Evolutionary conservation across 495 filamentous ascomycete genomes (phyloP).

Genomic region (Podospora pseudocomata): DNA sequence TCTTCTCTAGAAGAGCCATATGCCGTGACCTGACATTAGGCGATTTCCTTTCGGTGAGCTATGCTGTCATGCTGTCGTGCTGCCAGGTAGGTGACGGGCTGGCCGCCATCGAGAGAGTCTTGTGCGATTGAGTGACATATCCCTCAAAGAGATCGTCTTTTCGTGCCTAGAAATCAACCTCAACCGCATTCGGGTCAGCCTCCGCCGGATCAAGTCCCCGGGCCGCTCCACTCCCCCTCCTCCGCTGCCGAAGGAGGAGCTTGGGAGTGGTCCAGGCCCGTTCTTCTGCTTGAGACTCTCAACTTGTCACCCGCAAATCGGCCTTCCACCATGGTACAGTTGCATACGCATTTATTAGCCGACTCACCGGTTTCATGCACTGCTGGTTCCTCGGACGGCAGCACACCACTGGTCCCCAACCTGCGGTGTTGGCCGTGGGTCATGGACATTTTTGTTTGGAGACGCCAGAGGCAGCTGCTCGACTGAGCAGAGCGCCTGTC

Average conservation of each 20-base stretch:
- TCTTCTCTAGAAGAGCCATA: neutral
- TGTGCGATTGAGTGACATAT: neutral
- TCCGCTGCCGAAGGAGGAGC: constrained; percentile 21
- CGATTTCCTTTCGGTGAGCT: neutral
- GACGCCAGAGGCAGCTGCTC: neutral
- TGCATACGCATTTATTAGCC: constrained; percentile 27
- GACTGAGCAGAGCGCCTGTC: neutral
- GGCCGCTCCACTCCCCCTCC: constrained; percentile 21
- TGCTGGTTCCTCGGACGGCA: constrained; percentile 24
- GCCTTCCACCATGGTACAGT: constrained; percentile 14
- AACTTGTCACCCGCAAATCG: constrained; percentile 3
- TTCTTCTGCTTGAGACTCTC: constrained; percentile 12
- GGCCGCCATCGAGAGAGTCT: neutral
- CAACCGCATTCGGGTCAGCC: constrained; percentile 12
- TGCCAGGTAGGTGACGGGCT: neutral
- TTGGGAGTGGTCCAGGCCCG: constrained; percentile 8
- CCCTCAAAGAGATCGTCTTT: neutral
- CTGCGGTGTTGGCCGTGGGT: neutral
- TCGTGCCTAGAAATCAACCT: neutral
- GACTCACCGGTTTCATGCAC: constrained; percentile 23
- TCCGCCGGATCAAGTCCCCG: constrained; percentile 25
- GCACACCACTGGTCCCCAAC: neutral
- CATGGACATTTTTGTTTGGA: neutral
- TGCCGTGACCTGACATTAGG: neutral
- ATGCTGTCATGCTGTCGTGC: neutral